A percentile compares a stretch with the other conserved stretches of the same genome.
phyloP scores from a whole-genome alignment of 2,329 filamentous ascomycete genomes.

The Diatrype stigma region DNA sequence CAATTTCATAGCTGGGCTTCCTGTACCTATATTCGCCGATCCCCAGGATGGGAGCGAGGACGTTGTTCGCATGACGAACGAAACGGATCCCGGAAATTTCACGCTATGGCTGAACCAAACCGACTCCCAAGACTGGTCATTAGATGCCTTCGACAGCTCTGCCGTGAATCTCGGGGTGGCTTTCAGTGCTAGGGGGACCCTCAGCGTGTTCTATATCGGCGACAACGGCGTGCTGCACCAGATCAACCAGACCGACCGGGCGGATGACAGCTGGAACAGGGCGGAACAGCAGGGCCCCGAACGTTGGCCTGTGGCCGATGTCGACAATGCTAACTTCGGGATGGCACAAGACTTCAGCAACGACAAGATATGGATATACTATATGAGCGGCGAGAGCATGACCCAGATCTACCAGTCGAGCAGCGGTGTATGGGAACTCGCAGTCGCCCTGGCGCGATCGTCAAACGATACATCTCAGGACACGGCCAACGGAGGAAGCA shows the following conservation, averaged over 20 bases:
- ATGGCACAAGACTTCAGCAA: background rate
- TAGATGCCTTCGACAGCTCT: background rate
- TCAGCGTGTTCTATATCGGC: background rate
- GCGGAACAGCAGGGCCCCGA: background rate
- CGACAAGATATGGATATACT: conserved; percentile 1
- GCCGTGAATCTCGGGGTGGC: background rate
- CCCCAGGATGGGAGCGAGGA: background rate
- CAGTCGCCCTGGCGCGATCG: background rate
- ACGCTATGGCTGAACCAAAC: background rate
- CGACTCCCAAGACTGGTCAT: background rate
- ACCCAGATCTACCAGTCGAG: background rate
- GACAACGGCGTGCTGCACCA: background rate
- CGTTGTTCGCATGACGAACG: background rate
- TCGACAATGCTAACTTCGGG: background rate
- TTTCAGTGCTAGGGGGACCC: background rate
- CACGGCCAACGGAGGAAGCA: background rate
- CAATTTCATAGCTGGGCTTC: background rate
- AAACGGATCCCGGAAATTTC: background rate
- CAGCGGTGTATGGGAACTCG: background rate
- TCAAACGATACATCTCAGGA: background rate
- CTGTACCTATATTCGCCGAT: background rate
- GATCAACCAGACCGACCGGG: background rate
- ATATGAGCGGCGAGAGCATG: background rate
- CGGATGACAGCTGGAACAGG: conserved; percentile 10
- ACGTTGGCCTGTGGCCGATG: background rate